A percentile compares a stretch with the other conserved stretches of the same genome.
These are phyloP conservation scores for Malus hybrid DNA, from an alignment of 331 rosid species.

Conservation along the genomic window DNA sequence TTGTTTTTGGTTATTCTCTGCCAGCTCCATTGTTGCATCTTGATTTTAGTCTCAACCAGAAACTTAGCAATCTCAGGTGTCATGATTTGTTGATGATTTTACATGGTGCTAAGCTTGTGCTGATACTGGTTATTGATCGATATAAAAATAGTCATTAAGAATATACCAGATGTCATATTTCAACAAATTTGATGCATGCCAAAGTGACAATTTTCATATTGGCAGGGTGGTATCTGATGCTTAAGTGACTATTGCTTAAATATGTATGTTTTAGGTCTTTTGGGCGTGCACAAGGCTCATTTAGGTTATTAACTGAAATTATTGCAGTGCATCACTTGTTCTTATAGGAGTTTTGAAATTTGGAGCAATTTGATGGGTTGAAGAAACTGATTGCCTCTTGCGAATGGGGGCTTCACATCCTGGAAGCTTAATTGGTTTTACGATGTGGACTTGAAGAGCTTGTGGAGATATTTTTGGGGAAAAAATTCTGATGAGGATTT, in stretches of 20 bases:
- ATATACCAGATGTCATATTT: not conserved
- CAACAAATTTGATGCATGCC: not conserved
- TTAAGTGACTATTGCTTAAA: not conserved
- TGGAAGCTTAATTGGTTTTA: not conserved
- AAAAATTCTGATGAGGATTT: not conserved
- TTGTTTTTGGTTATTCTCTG: not conserved
- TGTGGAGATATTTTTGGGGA: not conserved
- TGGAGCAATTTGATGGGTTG: not conserved
- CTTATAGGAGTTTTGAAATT: not conserved
- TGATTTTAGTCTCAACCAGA: not conserved
- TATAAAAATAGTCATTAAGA: not conserved
- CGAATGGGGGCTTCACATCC: not conserved
- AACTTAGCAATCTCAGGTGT: too few relatives aligned
- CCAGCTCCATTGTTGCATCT: not conserved
- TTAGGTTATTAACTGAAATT: not conserved
- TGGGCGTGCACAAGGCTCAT: not conserved
- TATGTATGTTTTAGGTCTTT: not conserved
- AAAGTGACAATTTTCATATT: not conserved
- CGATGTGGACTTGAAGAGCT: not conserved
- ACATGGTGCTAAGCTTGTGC: too few relatives aligned
- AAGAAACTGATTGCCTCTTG: not conserved
- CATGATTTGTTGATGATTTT: too few relatives aligned
- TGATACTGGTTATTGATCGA: too few relatives aligned
- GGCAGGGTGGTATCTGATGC: not conserved
- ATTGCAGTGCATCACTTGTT: not conserved